phyloP scores from a whole-genome alignment of 257 asterid species.

The Gentiana dahurica region DNA sequence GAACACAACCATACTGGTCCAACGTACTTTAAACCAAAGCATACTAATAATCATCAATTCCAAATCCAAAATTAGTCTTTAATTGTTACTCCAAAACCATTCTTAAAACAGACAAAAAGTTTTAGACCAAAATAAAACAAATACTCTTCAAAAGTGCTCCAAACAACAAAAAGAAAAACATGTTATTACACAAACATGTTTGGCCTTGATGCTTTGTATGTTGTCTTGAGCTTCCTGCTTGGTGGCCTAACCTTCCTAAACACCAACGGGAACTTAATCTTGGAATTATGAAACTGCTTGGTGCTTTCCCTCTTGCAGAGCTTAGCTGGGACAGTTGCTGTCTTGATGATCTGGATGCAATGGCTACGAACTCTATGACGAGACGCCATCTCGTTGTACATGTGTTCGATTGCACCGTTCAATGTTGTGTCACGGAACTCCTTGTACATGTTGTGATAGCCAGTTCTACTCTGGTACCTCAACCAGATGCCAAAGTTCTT shows the following conservation, averaged over 20 bases:
- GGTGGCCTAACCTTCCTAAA: conserved; percentile 25
- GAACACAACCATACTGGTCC: too few species aligned
- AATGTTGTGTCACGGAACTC: conserved; percentile 85
- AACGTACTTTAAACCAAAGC: too few species aligned
- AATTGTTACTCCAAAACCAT: too few species aligned
- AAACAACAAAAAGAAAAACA: too few species aligned
- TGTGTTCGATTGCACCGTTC: conserved; percentile 86
- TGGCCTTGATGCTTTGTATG: conserved; percentile 15
- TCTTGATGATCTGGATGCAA: conserved; percentile 48
- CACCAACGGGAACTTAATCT: conserved; percentile 22
- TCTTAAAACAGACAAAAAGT: too few species aligned
- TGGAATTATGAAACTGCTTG: conserved; percentile 20
- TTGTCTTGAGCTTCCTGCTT: conserved; percentile 29
- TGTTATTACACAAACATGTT: not conserved
- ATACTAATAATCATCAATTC: too few species aligned
- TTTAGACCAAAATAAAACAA: too few species aligned
- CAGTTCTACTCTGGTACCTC: conserved; percentile 84
- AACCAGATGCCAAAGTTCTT: conserved; percentile 88
- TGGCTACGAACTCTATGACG: conserved; percentile 82
- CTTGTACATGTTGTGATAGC: conserved; percentile 88
- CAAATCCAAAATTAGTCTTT: too few species aligned
- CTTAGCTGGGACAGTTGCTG: conserved; percentile 22
- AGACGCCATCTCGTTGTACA: conserved; percentile 96
- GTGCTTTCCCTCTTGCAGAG: conserved; percentile 28
- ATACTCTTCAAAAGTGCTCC: too few species aligned